Conservation (phyloP, 2,329 filamentous ascomycete species). For the Xylaria sp. region DNA sequence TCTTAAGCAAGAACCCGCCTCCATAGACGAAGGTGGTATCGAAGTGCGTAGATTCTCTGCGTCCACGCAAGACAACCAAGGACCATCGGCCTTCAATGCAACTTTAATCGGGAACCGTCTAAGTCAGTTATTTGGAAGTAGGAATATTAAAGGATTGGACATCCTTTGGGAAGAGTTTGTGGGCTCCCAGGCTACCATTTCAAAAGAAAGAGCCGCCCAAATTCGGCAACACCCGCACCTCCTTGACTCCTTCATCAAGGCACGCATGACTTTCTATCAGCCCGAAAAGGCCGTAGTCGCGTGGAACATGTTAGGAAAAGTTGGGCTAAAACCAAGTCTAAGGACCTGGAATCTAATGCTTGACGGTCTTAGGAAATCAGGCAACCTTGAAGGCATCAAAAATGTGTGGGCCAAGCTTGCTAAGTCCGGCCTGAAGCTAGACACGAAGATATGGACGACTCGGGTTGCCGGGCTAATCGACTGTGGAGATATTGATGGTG, state of each 20-base stretch:
- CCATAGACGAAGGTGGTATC: slow-evolving; percentile 10
- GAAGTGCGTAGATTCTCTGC: background rate
- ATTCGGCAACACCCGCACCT: slow-evolving; percentile 42
- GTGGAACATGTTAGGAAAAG: slow-evolving; percentile 45
- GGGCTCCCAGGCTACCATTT: slow-evolving; percentile 33
- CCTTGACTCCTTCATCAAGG: slow-evolving; percentile 48
- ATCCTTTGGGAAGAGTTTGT: slow-evolving; percentile 45
- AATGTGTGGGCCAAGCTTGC: slow-evolving; percentile 75
- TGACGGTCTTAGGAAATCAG: slow-evolving; percentile 71
- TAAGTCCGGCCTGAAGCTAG: slow-evolving; percentile 67
- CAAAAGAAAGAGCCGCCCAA: slow-evolving; percentile 36
- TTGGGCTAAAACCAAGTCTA: slow-evolving; percentile 68
- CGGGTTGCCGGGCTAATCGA: slow-evolving; percentile 74
- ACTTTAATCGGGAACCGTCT: slow-evolving; percentile 36
- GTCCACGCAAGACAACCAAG: background rate
- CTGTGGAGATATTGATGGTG: slow-evolving; percentile 63
- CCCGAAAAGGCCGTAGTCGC: slow-evolving; percentile 45
- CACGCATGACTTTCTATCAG: slow-evolving; percentile 45
- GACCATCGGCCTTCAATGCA: slow-evolving; percentile 15
- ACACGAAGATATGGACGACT: slow-evolving; percentile 75
- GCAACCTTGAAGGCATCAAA: slow-evolving; percentile 69
- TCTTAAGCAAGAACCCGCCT: slow-evolving; percentile 29
- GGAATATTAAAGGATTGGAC: slow-evolving; percentile 42
- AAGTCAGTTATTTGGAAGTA: slow-evolving; percentile 27
- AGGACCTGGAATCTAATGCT: slow-evolving; percentile 80